Conservation (phyloP, 768 basidiomycete species). For the Leccinum uliginosum region DNA sequence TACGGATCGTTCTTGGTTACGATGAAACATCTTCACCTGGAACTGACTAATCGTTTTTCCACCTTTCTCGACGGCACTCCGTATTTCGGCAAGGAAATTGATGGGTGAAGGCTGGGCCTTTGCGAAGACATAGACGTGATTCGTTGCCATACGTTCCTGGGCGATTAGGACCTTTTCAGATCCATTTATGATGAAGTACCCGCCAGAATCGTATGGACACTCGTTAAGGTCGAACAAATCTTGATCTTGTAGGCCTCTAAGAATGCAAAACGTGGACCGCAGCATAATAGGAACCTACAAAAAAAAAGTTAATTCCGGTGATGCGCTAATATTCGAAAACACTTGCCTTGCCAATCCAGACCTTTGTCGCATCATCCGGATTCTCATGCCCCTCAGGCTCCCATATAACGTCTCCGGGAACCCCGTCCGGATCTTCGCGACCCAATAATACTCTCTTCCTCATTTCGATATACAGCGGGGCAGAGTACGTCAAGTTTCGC, state of each 20-base stretch:
- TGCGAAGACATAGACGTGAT: conserved; percentile 98
- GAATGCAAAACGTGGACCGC: conserved; percentile 90
- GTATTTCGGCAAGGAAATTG: conserved; percentile 93
- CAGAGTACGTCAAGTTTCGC: conserved; percentile 93
- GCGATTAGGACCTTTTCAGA: conserved; percentile 99
- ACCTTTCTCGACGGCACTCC: conserved; percentile 95
- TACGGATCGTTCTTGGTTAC: conserved; percentile 85
- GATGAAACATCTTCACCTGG: conserved; percentile 95
- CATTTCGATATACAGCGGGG: conserved; percentile 95
- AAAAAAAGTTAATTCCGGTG: conserved; percentile 9
- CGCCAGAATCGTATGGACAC: conserved; percentile 98
- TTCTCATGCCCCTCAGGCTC: conserved; percentile 65
- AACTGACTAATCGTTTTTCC: conserved; percentile 98
- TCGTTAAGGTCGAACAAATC: conserved; percentile 92
- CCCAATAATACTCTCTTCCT: conserved; percentile 79
- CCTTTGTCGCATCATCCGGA: conserved; percentile 68
- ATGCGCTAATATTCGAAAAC: not conserved
- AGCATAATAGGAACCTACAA: conserved; percentile 95
- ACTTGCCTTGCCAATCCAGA: conserved; percentile 91
- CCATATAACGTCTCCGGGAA: conserved; percentile 78
- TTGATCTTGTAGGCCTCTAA: conserved; percentile 71
- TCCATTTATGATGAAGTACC: conserved; percentile 99
- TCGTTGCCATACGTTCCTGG: conserved; percentile 98
- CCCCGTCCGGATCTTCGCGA: conserved; percentile 74
- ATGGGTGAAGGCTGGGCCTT: conserved; percentile 96